Evolutionary conservation across 78 protist genomes (phyloP), one percentile per base, ranked within the genome.

Genomic region (Monosiga brevicollis): DNA sequence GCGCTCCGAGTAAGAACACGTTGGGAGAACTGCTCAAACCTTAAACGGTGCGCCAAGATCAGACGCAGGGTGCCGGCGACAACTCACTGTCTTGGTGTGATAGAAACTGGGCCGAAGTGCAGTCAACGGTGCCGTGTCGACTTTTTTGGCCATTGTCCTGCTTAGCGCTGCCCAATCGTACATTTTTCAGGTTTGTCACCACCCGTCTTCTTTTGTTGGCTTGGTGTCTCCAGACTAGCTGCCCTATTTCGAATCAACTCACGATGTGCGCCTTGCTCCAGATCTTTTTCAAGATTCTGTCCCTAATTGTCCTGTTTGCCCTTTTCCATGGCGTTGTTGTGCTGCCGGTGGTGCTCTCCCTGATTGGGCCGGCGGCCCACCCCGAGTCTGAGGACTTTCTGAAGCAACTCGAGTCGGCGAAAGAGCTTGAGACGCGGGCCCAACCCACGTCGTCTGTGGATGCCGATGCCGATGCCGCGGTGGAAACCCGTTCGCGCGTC

Each of bases 91-190:
- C n/a, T n/a, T n/a, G n/a, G n/a, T n/a, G n/a, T n/a, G n/a, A n/a
- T n/a, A n/a, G n/a, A n/a, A n/a, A n/a, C 73, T 86, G 25, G 91
- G 91, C 71, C 1, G 79, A 0, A 39, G 79, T 23, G 87, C 85
- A 25, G 1, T 79, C 35, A 78, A 85, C 79, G 91, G 87, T 26
- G 91, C 62, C 29, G 0, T 83, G 42, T 85, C 91, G 34, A 88
- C 91, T 26, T 75, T 88, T 42, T 35, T 84, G 42, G 91, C 88
- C 29, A 55, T 88, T 22, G 70, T 88, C 42, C 80, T 87, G 35
- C 77, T 84, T 34, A 1, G 82, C 11, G 25, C 2, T 70, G 22
- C 87, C 36, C 34, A 84, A 37, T 49, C 79, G 40, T 84, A 84
- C 79, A 70, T 85, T 34, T 88, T 88, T 81, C 34, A 10, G 35